Conservation (phyloP, 495 filamentous ascomycete genomes). For the Trypethelium eluteriae region DNA sequence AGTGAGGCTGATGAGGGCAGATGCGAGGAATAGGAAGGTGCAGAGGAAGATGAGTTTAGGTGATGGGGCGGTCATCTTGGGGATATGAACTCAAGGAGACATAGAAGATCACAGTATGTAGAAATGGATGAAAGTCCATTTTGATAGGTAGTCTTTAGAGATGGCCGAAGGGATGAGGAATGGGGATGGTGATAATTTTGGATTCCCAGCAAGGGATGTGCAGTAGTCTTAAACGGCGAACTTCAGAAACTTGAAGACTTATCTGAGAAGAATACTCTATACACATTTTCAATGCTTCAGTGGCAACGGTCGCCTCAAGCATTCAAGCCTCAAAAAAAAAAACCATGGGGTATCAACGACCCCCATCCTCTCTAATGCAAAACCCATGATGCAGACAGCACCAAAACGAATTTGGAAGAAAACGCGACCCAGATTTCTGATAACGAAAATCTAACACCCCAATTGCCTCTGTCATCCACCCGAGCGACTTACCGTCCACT, state of each 20-base stretch:
- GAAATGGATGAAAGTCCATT: background rate
- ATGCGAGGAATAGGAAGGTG: constrained; percentile 23
- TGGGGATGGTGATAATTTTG: background rate
- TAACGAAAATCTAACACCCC: too few species aligned
- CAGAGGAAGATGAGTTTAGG: constrained; percentile 21
- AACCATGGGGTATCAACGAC: background rate
- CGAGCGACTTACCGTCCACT: constrained; percentile 36
- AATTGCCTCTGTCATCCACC: too few species aligned
- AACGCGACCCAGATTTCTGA: too few species aligned
- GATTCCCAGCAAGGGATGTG: background rate
- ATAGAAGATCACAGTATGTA: background rate
- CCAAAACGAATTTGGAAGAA: too few species aligned
- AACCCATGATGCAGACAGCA: too few species aligned
- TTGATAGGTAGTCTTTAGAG: background rate
- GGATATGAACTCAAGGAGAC: background rate
- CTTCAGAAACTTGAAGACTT: background rate
- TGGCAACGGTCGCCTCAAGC: background rate
- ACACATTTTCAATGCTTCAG: background rate
- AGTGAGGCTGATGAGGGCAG: constrained; percentile 20
- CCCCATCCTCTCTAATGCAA: too few species aligned
- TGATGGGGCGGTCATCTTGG: constrained; percentile 18
- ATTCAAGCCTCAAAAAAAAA: background rate
- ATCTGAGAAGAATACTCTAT: background rate
- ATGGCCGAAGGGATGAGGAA: background rate
- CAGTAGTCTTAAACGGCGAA: too few species aligned